A percentile compares a stretch with the other conserved stretches of the same genome.
These are phyloP conservation scores for Starmerella etchellsii DNA, from an alignment of 805 yeast species.

Conservation along the genomic window DNA sequence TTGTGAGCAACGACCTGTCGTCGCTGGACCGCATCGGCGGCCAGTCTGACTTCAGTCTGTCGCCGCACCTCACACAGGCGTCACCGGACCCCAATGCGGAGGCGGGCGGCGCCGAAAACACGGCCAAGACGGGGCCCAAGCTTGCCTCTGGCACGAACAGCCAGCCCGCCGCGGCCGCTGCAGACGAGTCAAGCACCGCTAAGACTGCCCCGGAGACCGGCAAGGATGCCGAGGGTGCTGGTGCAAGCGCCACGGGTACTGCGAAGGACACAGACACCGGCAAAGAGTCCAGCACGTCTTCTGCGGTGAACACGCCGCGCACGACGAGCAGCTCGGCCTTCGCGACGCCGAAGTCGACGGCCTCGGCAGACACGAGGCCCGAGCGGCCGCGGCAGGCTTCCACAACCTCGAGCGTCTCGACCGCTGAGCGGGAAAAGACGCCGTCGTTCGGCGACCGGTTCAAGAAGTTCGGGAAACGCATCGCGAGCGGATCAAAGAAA, in stretches of 20 bases:
- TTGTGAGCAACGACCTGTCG: slow-evolving; percentile 24
- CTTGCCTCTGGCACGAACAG: neutral
- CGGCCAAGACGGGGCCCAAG: neutral
- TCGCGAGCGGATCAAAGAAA: slow-evolving; percentile 16
- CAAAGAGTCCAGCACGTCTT: no score
- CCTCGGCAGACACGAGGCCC: neutral
- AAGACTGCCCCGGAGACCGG: no score
- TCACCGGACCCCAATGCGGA: slow-evolving; percentile 9
- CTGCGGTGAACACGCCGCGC: no score
- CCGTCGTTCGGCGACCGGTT: slow-evolving; percentile 19
- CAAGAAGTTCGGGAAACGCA: slow-evolving; percentile 21
- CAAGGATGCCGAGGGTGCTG: no score
- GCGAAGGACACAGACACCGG: no score
- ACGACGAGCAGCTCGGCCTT: no score
- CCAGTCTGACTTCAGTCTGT: slow-evolving; percentile 17
- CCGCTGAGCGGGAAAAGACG: slow-evolving; percentile 12
- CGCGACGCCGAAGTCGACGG: no score
- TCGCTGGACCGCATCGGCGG: slow-evolving; percentile 25
- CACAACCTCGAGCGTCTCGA: slow-evolving; percentile 9
- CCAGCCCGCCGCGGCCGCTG: no score
- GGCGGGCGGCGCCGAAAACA: neutral
- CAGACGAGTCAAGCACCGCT: no score
- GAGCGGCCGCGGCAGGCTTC: slow-evolving; percentile 5
- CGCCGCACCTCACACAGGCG: slow-evolving; percentile 16
- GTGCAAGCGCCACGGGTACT: no score